Evolutionary conservation across 2,329 filamentous ascomycete species (phyloP), one percentile per base, ranked within the genome.

Genomic region (Penicillium sp.): DNA sequence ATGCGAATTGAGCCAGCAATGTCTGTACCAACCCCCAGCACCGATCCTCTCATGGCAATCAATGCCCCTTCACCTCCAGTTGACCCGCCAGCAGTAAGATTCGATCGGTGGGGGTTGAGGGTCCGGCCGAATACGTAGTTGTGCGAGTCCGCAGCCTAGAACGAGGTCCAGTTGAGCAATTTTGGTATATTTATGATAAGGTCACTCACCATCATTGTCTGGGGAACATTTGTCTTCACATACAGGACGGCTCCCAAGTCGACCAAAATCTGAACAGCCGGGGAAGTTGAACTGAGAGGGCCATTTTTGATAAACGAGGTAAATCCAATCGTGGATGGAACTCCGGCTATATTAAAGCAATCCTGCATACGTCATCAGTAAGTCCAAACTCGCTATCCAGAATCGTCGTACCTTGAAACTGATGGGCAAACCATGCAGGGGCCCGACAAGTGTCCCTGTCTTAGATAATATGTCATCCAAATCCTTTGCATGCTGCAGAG

Each of bases 221-320:
- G 81, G 1, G 87, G 86, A 3, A 89, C 76, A 61, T 88, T 88
- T 0, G 87, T 89, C 72, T 89, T 89, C 58, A 83, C 81, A 58
- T 88, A 87, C 6, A 86, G 72, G 0, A 90, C 78, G 0, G 86
- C 86, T 0, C 88, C 88, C 0, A 83, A 76, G 9, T 77, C 73
- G 1, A 82, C 72, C 3, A 89, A 67, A 0, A 87, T 73, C 5
- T 82, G 76, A 0, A 88, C 81, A 8, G 87, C 71, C 0, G 80
- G 77, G 0, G 82, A 79, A 65, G 87, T 82, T 12, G 49, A 37
- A 54, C 78, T 69, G 22, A 72, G 69, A 4, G 80, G 82, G 0
- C 86, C 83, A 46, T 85, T 77, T 36, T 80, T 79, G 2, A 86
- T 81, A 59, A 87, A 81, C 0, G 81, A 80, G 0, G 82, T 80